These are phyloP conservation scores for Jasminum sambac DNA, from an alignment of 257 asterid species.

Conservation along the genomic window DNA sequence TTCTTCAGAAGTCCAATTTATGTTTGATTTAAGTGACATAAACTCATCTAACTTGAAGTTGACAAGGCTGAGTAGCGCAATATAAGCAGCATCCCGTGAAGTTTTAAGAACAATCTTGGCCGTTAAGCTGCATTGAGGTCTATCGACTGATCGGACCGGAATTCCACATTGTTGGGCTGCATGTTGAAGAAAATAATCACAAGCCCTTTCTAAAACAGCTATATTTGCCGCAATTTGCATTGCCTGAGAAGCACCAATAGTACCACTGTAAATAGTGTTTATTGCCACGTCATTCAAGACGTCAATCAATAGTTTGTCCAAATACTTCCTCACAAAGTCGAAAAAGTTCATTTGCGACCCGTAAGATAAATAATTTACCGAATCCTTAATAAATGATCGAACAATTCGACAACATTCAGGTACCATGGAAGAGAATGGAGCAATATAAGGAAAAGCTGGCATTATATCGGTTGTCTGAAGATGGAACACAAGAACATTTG, in stretches of 20 bases:
- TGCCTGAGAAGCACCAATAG: constrained; percentile 78
- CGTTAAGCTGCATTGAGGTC: constrained; percentile 71
- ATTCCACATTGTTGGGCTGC: constrained; percentile 98
- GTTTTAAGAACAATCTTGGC: constrained; percentile 88
- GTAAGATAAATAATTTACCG: constrained; percentile 75
- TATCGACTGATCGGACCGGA: constrained; percentile 71
- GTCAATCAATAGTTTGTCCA: constrained; percentile 84
- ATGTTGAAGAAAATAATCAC: constrained; percentile 91
- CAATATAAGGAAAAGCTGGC: constrained; percentile 95
- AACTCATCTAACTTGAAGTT: constrained; percentile 74
- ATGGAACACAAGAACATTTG: constrained; percentile 82
- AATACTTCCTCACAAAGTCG: constrained; percentile 69
- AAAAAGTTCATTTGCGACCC: constrained; percentile 81
- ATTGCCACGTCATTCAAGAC: constrained; percentile 73
- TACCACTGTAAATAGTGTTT: constrained; percentile 51
- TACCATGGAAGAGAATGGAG: constrained; percentile 88
- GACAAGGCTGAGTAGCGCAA: constrained; percentile 62
- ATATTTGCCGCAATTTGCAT: constrained; percentile 96
- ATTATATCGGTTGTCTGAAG: constrained; percentile 85
- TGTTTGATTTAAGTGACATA: constrained; percentile 71
- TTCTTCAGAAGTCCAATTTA: constrained; percentile 83
- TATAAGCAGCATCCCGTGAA: constrained; percentile 87
- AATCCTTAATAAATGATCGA: constrained; percentile 77
- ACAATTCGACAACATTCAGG: constrained; percentile 85
- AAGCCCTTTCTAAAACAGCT: constrained; percentile 82